Percentiles rank a stretch among this genome's conserved stretches.
These are phyloP conservation scores for Lentinus brumalis DNA, from an alignment of 768 basidiomycete species.

Conservation along the genomic window DNA sequence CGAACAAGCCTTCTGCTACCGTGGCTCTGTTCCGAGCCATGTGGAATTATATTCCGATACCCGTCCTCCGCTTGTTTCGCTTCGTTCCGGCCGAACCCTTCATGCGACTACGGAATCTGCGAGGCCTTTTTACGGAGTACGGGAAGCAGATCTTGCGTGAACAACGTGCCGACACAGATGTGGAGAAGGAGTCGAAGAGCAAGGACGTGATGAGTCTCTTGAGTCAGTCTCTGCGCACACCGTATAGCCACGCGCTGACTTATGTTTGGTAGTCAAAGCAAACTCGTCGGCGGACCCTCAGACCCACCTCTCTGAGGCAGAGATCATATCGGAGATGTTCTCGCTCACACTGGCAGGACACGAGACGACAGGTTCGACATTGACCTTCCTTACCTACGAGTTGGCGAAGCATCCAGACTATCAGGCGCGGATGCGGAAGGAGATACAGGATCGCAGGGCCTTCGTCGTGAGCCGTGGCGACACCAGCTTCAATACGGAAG, in stretches of 20 bases:
- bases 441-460: slow-evolving; percentile 4
- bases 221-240: not conserved
- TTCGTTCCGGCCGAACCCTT: slow-evolving; percentile 16
- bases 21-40: slow-evolving; percentile 17
- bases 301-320: slow-evolving; percentile 8
- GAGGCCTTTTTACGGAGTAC: slow-evolving; percentile 9
- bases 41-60: slow-evolving; percentile 24
- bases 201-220: slow-evolving; percentile 25
- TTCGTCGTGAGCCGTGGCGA: slow-evolving; percentile 2
- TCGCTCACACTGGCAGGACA: slow-evolving; percentile 17
- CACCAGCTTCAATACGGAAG: slow-evolving; percentile 19
- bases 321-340: slow-evolving; percentile 23
- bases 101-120: slow-evolving; percentile 12
- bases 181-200: slow-evolving; percentile 9
- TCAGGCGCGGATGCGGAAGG: slow-evolving; percentile 18
- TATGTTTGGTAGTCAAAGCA: slow-evolving; percentile 8
- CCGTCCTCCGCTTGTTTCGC: slow-evolving; percentile 7
- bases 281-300: slow-evolving; percentile 19
- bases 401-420: slow-evolving; percentile 12
- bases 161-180: slow-evolving; percentile 2
- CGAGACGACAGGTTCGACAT: slow-evolving; percentile 11
- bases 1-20: slow-evolving; percentile 5
- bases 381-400: slow-evolving; percentile 13
- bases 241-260: not conserved
- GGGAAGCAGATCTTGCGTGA: slow-evolving; percentile 12